Percentiles rank a stretch among this genome's conserved stretches.
Conservation (phyloP, 2,329 filamentous ascomycete genomes). For the Aspergillus carbonarius region DNA sequence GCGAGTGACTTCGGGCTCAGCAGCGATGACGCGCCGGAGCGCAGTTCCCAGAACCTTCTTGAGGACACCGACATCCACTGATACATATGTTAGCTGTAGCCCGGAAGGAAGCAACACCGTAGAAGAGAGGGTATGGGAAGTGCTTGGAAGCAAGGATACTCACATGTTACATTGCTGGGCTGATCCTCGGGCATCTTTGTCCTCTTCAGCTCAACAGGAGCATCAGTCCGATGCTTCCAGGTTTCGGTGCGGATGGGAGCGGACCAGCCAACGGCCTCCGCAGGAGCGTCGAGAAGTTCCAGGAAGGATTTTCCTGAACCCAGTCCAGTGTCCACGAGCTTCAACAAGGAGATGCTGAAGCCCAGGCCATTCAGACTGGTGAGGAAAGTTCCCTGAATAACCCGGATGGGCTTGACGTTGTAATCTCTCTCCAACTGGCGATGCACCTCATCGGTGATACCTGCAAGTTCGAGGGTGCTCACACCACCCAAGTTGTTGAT, state of each 20-base stretch:
- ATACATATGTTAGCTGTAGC: constrained; percentile 18
- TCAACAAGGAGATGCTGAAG: constrained; percentile 68
- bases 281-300: constrained; percentile 65
- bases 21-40: constrained; percentile 59
- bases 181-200: constrained; percentile 45
- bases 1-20: constrained; percentile 64
- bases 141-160: constrained; percentile 19
- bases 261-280: constrained; percentile 67
- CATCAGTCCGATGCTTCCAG: constrained; percentile 52
- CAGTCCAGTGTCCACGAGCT: constrained; percentile 60
- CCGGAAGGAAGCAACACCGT: neutral
- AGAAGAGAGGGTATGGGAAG: neutral
- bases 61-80: constrained; percentile 52
- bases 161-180: constrained; percentile 55
- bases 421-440: constrained; percentile 59
- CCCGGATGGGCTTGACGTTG: constrained; percentile 60
- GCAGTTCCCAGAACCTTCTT: constrained; percentile 56
- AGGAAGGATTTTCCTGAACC: constrained; percentile 57
- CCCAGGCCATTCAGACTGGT: constrained; percentile 70
- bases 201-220: constrained; percentile 43
- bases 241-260: constrained; percentile 59
- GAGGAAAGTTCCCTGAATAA: constrained; percentile 68
- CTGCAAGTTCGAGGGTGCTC: constrained; percentile 65
- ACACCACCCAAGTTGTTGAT: constrained; percentile 71
- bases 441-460: constrained; percentile 66